A percentile compares a stretch with the other conserved stretches of the same genome.
Conservation (phyloP, 768 basidiomycete species). For the Clavulina sp. region DNA sequence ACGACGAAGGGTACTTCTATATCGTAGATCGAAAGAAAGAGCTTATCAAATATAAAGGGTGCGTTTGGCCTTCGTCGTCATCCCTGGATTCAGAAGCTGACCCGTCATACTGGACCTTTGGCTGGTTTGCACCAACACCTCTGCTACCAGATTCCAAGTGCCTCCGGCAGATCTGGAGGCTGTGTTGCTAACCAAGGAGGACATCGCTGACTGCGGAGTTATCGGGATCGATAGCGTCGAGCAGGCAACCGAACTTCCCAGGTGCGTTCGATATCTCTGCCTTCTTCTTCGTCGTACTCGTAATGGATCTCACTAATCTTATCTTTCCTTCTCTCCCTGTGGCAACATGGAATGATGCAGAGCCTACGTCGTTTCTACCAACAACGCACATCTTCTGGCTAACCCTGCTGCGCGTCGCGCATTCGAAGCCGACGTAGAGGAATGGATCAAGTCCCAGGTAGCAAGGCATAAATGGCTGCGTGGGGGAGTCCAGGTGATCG, state of each 20-base stretch:
- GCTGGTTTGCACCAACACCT: background rate
- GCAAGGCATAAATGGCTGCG: conserved; percentile 62
- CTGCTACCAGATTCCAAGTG: conserved; percentile 53
- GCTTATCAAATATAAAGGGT: conserved; percentile 56
- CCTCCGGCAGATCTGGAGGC: conserved; percentile 77
- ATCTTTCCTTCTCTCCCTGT: no score
- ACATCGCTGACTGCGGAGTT: conserved; percentile 68
- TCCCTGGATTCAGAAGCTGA: background rate
- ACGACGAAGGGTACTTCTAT: conserved; percentile 52
- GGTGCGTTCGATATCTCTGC: no score
- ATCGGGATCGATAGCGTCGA: conserved; percentile 50
- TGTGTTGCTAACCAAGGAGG: conserved; percentile 53
- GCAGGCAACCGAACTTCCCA: conserved; percentile 68
- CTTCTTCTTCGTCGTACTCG: no score
- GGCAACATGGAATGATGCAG: conserved; percentile 11
- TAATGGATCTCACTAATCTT: background rate
- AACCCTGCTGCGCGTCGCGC: conserved; percentile 21
- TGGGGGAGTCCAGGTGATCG: conserved; percentile 43
- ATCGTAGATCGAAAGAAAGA: conserved; percentile 65
- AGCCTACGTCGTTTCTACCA: conserved; percentile 22
- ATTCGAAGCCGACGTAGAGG: conserved; percentile 34
- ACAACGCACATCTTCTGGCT: conserved; percentile 9
- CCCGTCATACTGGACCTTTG: background rate
- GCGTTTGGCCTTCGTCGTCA: background rate
- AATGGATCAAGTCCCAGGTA: conserved; percentile 54